Base-by-base conservation (phyloP, 2,329 filamentous ascomycete species). In the Exserohilum turcica region DNA sequence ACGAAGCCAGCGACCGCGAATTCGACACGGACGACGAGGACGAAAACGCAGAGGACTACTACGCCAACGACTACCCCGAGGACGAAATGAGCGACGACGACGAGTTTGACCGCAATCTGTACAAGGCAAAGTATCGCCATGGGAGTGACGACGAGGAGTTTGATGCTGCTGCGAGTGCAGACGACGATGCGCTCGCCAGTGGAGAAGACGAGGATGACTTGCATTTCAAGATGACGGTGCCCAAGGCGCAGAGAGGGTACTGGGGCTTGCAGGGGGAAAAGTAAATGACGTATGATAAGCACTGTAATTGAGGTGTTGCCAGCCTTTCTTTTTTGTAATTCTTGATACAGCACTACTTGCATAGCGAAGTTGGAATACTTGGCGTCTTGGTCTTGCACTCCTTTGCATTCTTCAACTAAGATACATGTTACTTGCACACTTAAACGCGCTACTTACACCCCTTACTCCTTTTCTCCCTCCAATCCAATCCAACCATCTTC, bases 31-130 rank as follows among this genome's bases (percentile, higher is more conserved):
- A 86, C 53, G 84, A 86, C 56, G 83, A 84, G 21, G 84, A 87
- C 59, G 84, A 84, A 32, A 87, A 87, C 66, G 82, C 89, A 31
- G 89, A 92, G 69, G 88, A 91, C 65, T 86, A 91, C 73, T 91
- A 92, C 67, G 85, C 86, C 3, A 87, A 88, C 48, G 89, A 92
- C 70, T 92, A 92, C 62, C 89, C 89, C 0, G 89, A 92, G 57
- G 89, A 92, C 48, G 89, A 92, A 69, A 81, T 91, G 12, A 86
- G 85, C 38, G 87, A 85, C 13, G 88, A 91, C 62, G 86, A 89
- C 60, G 86, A 88, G 70, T 84, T 80, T 56, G 82, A 79, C 37
- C 60, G 72, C 2, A 71, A 75, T 39, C 68, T 76, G 7, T 80
- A 80, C 53, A 67, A 68, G 54, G 48, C 39, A n/a, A 60, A 71